phyloP scores from a whole-genome alignment of 2,329 filamentous ascomycete species.

The Cytospora chrysosperma region DNA sequence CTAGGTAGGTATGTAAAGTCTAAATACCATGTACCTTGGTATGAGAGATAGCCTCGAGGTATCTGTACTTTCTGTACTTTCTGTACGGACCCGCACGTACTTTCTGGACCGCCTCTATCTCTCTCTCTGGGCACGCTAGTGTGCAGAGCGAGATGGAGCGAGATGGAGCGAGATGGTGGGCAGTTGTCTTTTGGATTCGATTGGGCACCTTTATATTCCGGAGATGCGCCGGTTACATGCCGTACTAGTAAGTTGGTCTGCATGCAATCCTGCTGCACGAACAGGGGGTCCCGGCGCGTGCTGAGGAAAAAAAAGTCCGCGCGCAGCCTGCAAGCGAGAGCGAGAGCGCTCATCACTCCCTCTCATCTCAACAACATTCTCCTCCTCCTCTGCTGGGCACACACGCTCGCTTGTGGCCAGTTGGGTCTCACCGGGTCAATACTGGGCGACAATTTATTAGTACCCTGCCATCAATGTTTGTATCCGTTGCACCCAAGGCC shows the following conservation, averaged over 20 bases:
- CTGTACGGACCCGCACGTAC: too few relatives aligned
- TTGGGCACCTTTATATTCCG: slow-evolving; percentile 9
- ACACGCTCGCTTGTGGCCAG: not conserved
- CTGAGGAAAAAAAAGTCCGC: not conserved
- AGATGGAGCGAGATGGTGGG: not conserved
- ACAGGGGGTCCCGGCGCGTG: slow-evolving; percentile 13
- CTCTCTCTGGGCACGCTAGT: not conserved
- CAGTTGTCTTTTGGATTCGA: not conserved
- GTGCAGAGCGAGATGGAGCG: not conserved
- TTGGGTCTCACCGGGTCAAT: not conserved
- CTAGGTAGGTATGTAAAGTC: too few relatives aligned
- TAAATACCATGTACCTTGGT: not conserved
- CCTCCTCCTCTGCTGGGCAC: not conserved
- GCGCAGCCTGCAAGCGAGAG: not conserved
- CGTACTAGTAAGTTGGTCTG: not conserved
- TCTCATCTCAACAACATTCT: not conserved
- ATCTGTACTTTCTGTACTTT: slow-evolving; percentile 21
- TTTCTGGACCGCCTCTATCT: not conserved
- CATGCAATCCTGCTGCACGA: slow-evolving; percentile 18
- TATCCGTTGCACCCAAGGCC: not conserved
- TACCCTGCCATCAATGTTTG: not conserved
- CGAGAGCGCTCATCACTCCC: too few relatives aligned
- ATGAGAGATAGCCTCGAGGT: not conserved
- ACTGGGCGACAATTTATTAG: not conserved
- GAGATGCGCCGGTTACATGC: slow-evolving; percentile 6